Conservation (phyloP, 306 rosid genomes). For the Pyrus betulifolia region DNA sequence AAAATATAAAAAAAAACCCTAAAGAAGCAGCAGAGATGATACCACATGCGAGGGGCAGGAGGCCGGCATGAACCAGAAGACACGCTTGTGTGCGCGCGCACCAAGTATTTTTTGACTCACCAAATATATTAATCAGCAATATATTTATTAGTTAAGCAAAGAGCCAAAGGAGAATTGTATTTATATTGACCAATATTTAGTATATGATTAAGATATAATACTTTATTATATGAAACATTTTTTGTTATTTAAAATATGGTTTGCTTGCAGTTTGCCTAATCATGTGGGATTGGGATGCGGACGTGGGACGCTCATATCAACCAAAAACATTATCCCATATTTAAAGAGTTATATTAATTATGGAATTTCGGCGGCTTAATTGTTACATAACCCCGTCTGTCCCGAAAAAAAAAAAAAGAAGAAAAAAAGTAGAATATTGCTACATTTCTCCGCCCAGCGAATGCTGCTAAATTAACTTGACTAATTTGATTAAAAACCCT, state of each 20-base stretch:
- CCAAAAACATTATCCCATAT: neutral
- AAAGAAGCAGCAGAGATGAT: slow-evolving; percentile 8
- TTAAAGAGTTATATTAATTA: neutral
- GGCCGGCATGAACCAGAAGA: slow-evolving; percentile 57
- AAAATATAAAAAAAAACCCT: neutral
- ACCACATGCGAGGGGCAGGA: slow-evolving; percentile 37
- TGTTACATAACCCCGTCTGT: neutral
- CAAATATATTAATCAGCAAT: neutral
- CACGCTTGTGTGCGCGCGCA: slow-evolving; percentile 60
- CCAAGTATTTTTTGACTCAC: slow-evolving; percentile 26
- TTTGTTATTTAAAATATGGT: neutral
- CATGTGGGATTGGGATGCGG: neutral
- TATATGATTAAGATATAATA: too few relatives aligned
- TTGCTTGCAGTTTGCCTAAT: neutral
- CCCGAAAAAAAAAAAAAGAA: too few relatives aligned
- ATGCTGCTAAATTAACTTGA: neutral
- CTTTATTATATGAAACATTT: neutral
- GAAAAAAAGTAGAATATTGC: too few relatives aligned
- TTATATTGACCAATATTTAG: neutral
- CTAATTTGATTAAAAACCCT: neutral
- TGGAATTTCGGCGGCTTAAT: neutral
- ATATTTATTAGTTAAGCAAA: neutral
- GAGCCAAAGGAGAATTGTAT: neutral
- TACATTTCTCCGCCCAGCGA: too few relatives aligned
- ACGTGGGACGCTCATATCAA: neutral